Base-by-base conservation (phyloP, 225 moss, liverwort and hornwort genomes). In the Bryum argenteum region DNA sequence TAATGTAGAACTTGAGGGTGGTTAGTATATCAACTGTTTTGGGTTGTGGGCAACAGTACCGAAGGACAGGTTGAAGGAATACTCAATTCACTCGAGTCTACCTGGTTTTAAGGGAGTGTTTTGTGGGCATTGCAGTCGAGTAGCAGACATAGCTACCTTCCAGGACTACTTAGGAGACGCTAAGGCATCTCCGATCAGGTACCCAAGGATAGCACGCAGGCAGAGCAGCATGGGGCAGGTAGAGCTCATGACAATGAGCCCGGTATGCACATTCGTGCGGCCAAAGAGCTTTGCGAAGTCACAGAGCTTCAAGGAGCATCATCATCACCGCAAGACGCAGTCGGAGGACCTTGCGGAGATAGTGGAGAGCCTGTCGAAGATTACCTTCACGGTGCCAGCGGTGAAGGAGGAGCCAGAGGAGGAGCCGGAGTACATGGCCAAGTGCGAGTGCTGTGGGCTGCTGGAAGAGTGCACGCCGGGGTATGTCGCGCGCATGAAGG, bases 371-470 rank as follows among this genome's bases (percentile, higher is more conserved):
- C 66, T 86, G 47, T 77, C 83, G 9, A 86, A 86, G 78, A 75
- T 86, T 66, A 80, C 83, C 0, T 86, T 83, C 75, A 63, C 78
- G 9, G 86, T 82, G 16, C 75, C 82, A 1, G 61, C 70, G 9
- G 65, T 77, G 56, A 63, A 72, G 42, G 83, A 83, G 75, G 83
- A 83, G 65, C 26, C 57, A 11, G 87, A 68, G 1, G 88, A 90
- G 11, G 85, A 91, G 66, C 72, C 75, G 19, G 94, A 90, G 79
- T 84, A 80, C 69, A 82, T 89, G 91, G 83, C 84, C 12, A 75
- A 85, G 11, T 94, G 94, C 45, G 94, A 94, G 67, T 94, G 91
- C 70, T 94, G 94, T 51, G 91, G 91, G 20, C 75, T 92, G 18
- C 33, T 65, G n/a, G 94, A 94, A 54, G 94, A 94, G 77, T 94